Base-by-base conservation (phyloP, 176 grass and related monocot species). In the Lolium rigidum region DNA sequence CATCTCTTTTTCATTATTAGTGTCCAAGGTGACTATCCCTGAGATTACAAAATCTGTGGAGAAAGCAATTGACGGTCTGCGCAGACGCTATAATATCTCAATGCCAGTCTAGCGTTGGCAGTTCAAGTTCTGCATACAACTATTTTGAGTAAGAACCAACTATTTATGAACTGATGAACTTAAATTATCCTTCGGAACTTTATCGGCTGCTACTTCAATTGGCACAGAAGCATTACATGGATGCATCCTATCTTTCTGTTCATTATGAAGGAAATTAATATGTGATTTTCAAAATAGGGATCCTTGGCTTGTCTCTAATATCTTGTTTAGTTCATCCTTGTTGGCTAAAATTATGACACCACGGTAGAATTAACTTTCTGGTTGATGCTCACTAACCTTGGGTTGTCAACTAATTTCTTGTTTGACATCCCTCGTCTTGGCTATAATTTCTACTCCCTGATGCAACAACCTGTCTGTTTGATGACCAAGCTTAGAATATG, bases 21-120 rank as follows among this genome's bases (percentile, higher is more conserved):
- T 90, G 79, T 82, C 63, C 83, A 90, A 90, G 84, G 83, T 90
- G 79, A 72, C 83, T 47, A 82, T 90, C 79, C 88, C 83, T 78
- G 79, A 82, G 79, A 86, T 90, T 18, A 82, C 31, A 7, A 90
- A 90, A 78, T 82, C 62, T 46, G 72, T 90, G 72, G 83, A 86
- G 71, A 90, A 86, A 54, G 79, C 83, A 78, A 86, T 90, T 15
- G 83, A 90, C 2, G 71, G 62, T 76, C 70, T 90, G 70, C 21
- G 83, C 17, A 90, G 61, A 78, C 71, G 71, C 46, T 90, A 82
- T 56, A 90, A 90, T n/a, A 70, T 90, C 50, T 58, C 88, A 69
- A 77, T 86, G 70, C 51, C 71, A 71, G 78, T 37, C 52, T 90
- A 90, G 71, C 52, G 71, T 43, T 43, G 59, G 71, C 49, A 39